Conservation (phyloP, 495 filamentous ascomycete species). For the Podospora australis region DNA sequence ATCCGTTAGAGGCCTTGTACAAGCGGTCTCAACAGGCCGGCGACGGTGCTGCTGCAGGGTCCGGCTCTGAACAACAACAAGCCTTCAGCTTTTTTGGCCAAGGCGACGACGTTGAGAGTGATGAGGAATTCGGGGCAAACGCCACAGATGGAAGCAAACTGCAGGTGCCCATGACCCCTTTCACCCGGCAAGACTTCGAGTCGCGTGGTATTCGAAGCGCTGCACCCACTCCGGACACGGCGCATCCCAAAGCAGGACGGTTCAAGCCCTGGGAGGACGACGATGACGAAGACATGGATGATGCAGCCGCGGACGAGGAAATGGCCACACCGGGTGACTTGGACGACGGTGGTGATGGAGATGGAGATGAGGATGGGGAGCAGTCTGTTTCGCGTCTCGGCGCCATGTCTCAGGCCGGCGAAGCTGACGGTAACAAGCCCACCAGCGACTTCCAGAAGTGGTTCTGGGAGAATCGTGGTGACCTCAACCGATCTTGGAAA, state of each 20-base stretch:
- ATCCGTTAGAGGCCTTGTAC: conserved; percentile 85
- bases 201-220: conserved; percentile 69
- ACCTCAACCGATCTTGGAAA: conserved; percentile 89
- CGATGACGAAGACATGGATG: conserved; percentile 31
- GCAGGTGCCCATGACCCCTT: conserved; percentile 69
- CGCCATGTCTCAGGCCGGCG: conserved; percentile 16
- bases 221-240: conserved; percentile 91
- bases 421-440: conserved; percentile 20
- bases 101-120: conserved; percentile 37
- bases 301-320: conserved; percentile 35
- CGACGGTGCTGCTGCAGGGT: conserved; percentile 16
- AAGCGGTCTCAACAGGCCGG: conserved; percentile 56
- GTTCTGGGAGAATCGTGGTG: conserved; percentile 89
- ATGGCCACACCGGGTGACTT: too few relatives aligned
- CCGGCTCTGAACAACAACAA: conserved; percentile 20
- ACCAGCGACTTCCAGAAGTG: conserved; percentile 72
- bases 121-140: conserved; percentile 39
- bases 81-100: conserved; percentile 47
- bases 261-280: conserved; percentile 45
- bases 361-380: conserved; percentile 23
- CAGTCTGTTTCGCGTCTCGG: conserved; percentile 26
- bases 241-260: conserved; percentile 52
- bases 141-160: conserved; percentile 16
- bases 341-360: conserved; percentile 22
- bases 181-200: conserved; percentile 69